These are phyloP conservation scores for Fomitopsis betulina DNA, from an alignment of 1,284 basidiomycete species.

Conservation along the genomic window DNA sequence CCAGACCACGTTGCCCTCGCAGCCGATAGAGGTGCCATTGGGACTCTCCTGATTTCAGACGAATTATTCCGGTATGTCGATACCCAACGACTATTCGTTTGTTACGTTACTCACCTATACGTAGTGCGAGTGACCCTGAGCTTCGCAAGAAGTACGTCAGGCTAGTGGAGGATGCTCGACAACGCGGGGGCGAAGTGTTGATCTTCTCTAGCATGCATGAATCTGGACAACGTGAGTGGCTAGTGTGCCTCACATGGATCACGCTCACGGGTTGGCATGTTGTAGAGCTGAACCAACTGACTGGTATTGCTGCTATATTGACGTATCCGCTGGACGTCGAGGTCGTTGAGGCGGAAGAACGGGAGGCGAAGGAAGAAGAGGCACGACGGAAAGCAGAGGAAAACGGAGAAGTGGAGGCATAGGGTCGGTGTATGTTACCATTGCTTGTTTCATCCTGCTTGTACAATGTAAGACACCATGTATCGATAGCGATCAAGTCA, in stretches of 20 bases:
- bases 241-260: neutral
- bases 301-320: constrained; percentile 93
- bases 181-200: constrained; percentile 88
- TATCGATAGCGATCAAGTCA: constrained; percentile 1
- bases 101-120: neutral
- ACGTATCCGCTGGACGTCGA: constrained; percentile 97
- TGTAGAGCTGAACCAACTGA: constrained; percentile 89
- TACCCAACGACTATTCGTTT: neutral
- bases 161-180: constrained; percentile 86
- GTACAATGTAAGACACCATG: neutral
- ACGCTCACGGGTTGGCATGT: neutral
- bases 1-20: constrained; percentile 92
- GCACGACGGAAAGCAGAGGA: constrained; percentile 30
- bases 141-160: constrained; percentile 82
- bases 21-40: constrained; percentile 90
- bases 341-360: constrained; percentile 84
- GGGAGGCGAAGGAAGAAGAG: constrained; percentile 54
- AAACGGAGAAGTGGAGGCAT: constrained; percentile 13
- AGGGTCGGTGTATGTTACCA: neutral
- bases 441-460: neutral
- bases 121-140: constrained; percentile 67
- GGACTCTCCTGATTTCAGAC: constrained; percentile 93
- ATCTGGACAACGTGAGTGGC: constrained; percentile 82
- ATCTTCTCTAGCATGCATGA: constrained; percentile 99
- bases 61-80: constrained; percentile 80